phyloP scores from a whole-genome alignment of 768 basidiomycete species.

The Terana coerulea region DNA sequence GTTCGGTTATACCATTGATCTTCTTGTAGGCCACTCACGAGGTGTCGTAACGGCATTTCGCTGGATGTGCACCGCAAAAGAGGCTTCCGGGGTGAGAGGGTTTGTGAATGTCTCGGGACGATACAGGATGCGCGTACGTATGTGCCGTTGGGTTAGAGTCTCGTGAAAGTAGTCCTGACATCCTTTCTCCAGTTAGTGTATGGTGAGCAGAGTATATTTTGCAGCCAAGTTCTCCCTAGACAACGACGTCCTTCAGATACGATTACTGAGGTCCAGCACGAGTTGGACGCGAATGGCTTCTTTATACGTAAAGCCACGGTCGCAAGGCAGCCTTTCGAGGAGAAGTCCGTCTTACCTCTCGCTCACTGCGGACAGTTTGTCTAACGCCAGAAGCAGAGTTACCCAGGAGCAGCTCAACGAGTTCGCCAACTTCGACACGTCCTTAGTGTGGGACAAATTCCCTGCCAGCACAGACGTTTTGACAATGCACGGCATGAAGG shows the following conservation, averaged over 20 bases:
- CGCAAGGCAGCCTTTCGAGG: conserved; percentile 54
- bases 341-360: conserved; percentile 22
- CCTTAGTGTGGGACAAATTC: conserved; percentile 65
- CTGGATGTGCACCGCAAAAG: conserved; percentile 65
- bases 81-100: conserved; percentile 50
- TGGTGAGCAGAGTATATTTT: background rate
- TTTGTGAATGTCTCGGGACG: conserved; percentile 76
- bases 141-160: background rate
- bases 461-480: conserved; percentile 63
- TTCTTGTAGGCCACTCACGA: conserved; percentile 77
- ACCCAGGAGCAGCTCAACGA: conserved; percentile 47
- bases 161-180: background rate
- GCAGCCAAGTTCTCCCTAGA: background rate
- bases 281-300: conserved; percentile 54
- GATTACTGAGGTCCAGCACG: conserved; percentile 34
- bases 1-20: conserved; percentile 65
- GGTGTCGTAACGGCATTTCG: conserved; percentile 63
- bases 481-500: conserved; percentile 72
- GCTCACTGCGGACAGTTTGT: conserved; percentile 1
- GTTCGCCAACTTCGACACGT: conserved; percentile 65
- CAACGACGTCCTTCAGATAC: background rate
- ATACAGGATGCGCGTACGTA: conserved; percentile 73
- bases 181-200: conserved; percentile 1
- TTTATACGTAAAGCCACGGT: conserved; percentile 62
- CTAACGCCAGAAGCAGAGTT: background rate